A percentile compares a stretch with the other conserved stretches of the same genome.
Evolutionary conservation across 257 asterid species (phyloP).

Genomic region (Nicotiana otophora): DNA sequence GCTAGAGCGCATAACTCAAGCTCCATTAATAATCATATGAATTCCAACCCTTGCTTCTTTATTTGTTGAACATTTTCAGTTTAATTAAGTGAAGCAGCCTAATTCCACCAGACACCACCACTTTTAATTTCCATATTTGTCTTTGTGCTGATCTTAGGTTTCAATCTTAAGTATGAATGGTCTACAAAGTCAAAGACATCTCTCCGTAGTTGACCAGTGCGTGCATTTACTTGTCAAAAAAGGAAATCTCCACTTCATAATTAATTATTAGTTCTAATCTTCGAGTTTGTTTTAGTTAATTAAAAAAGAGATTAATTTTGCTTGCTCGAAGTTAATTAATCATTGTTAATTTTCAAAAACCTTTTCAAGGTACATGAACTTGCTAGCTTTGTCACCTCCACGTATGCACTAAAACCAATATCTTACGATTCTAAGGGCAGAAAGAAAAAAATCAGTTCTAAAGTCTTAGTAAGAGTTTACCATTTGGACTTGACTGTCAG

Average conservation of each 20-base stretch:
- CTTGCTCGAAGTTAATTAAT: neutral
- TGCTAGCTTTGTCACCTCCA: neutral
- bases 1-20: neutral
- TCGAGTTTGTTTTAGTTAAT: neutral
- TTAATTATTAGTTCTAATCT: neutral
- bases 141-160: neutral
- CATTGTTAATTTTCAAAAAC: neutral
- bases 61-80: neutral
- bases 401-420: neutral
- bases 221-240: neutral
- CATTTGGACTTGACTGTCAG: neutral
- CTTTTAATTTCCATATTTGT: neutral
- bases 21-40: neutral
- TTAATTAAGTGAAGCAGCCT: neutral
- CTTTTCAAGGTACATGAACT: conserved; percentile 4
- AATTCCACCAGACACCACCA: neutral
- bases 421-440: neutral
- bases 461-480: neutral
- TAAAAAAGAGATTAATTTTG: neutral
- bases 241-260: neutral
- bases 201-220: neutral
- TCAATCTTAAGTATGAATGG: neutral
- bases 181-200: neutral
- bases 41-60: neutral
- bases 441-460: neutral